phyloP scores from a whole-genome alignment of 257 asterid genomes.

The Handroanthus guayacan region DNA sequence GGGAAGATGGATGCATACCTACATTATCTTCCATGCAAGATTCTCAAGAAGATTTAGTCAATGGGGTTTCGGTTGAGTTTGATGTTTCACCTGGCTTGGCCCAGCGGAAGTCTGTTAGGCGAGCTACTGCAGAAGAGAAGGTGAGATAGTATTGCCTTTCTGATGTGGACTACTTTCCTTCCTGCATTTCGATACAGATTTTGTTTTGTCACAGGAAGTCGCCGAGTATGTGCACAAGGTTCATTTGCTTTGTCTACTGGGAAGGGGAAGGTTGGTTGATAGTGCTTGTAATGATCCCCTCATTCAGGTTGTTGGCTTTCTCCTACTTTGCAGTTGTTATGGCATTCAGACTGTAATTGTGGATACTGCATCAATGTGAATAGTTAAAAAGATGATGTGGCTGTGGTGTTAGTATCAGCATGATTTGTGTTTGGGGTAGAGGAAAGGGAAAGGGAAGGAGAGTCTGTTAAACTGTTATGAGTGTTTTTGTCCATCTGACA shows the following conservation, averaged over 20 bases:
- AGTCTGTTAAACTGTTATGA: neutral
- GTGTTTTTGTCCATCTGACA: neutral
- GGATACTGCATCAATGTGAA: neutral
- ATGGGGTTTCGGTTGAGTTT: constrained; percentile 82
- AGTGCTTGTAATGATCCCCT: constrained; percentile 85
- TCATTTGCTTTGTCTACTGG: constrained; percentile 92
- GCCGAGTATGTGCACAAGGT: constrained; percentile 89
- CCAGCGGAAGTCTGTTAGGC: constrained; percentile 64
- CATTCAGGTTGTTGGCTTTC: constrained; percentile 69
- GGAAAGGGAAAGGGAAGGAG: neutral
- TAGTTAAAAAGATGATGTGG: constrained; percentile 5
- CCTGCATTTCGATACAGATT: constrained; percentile 22
- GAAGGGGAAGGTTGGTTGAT: constrained; percentile 90
- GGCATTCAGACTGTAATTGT: constrained; percentile 16
- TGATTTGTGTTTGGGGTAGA: constrained; percentile 6
- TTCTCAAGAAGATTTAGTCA: constrained; percentile 46
- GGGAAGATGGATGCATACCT: constrained; percentile 87
- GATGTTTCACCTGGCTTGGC: constrained; percentile 64
- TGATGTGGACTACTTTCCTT: constrained; percentile 2
- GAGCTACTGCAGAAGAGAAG: constrained; percentile 94
- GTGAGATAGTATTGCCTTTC: constrained; percentile 45
- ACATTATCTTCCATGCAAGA: constrained; percentile 41
- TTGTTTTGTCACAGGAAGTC: constrained; percentile 63
- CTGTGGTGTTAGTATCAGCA: neutral
- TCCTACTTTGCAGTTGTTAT: neutral